These are phyloP conservation scores for Fraxinus cuspidata DNA, from an alignment of 257 asterid species.

Conservation along the genomic window DNA sequence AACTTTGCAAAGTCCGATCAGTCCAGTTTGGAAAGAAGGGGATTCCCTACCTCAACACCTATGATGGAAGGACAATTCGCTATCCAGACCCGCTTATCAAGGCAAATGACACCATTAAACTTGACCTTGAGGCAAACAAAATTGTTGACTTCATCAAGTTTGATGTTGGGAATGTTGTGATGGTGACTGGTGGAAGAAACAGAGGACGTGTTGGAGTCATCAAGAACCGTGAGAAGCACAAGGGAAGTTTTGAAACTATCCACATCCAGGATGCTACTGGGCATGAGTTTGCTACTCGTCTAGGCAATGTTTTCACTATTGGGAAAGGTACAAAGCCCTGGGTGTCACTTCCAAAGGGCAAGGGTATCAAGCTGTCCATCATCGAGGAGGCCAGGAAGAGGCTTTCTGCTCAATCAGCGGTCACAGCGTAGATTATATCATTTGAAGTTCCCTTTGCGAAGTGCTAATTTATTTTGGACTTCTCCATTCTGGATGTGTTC, in stretches of 20 bases:
- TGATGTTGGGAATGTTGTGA: slow-evolving; percentile 36
- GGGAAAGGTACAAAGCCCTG: slow-evolving; percentile 44
- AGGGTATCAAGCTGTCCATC: slow-evolving; percentile 40
- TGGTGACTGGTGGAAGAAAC: slow-evolving; percentile 46
- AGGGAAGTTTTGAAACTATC: not conserved
- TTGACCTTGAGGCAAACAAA: slow-evolving; percentile 36
- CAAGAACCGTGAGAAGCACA: slow-evolving; percentile 39
- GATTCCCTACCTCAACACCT: slow-evolving; percentile 36
- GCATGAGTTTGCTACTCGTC: slow-evolving; percentile 39
- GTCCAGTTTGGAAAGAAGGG: slow-evolving; percentile 38
- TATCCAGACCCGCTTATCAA: slow-evolving; percentile 14
- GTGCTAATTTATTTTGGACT: not conserved
- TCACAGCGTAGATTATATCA: slow-evolving; percentile 21
- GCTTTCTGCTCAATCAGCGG: slow-evolving; percentile 34
- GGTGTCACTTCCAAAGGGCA: slow-evolving; percentile 44
- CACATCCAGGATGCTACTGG: slow-evolving; percentile 36
- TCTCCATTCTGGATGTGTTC: not conserved
- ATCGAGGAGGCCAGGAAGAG: slow-evolving; percentile 44
- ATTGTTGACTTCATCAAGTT: slow-evolving; percentile 26
- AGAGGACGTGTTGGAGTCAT: slow-evolving; percentile 40
- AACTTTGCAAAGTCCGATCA: slow-evolving; percentile 40
- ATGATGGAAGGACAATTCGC: slow-evolving; percentile 41
- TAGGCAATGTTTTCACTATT: slow-evolving; percentile 38
- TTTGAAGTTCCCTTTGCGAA: not conserved
- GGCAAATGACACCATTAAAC: slow-evolving; percentile 42